Evolutionary conservation across 106 monocot species (phyloP), one percentile per base, ranked within the genome.

Genomic region (Dendrobium officinale): DNA sequence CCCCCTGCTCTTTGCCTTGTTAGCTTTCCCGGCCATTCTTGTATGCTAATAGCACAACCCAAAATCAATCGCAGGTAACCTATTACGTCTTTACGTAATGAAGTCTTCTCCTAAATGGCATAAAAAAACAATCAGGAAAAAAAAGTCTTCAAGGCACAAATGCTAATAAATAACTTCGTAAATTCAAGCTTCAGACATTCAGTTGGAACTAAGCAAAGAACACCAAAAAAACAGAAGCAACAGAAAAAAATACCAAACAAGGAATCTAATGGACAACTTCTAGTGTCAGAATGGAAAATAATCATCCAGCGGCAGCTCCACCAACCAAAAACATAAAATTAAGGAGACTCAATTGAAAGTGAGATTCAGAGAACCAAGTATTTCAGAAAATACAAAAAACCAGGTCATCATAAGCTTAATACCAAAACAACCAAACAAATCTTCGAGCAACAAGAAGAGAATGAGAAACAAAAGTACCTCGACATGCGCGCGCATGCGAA

Each of bases 1-100:
- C 29, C 74, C 74, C 74, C 74, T 43, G 74, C 20, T 74, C 74
- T 29, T 74, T 44, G 74, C 43, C 74, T 74, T 74, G 74, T 74
- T 74, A 44, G 74, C 74, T 74, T 74, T 74, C 43, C 74, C 74
- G 9, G 74, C 74, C 74, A 74, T 74, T 42, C 5, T 44, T 44
- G 40, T 19, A 43, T n/a, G 43, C 19, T 74, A 42, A 13, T 20
- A 74, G 20, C 42, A 74, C 43, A n/a, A 43, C 42, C 74, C 43
- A 73, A 70, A 29, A 70, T 33, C 16, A 33, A 70, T 29, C 70
- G 10, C 11, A 40, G 15, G 3, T 70, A 70, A 15, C 17, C 37
- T 4, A 70, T 15, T 33, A 16, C 37, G 70, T 70, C 16, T 22
- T 13, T 37, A 33, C 29, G 29, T 1, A 29, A 15, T 37, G 33